Evolutionary conservation across 305 asterid genomes (phyloP).

Genomic region (Solanum hybrid): DNA sequence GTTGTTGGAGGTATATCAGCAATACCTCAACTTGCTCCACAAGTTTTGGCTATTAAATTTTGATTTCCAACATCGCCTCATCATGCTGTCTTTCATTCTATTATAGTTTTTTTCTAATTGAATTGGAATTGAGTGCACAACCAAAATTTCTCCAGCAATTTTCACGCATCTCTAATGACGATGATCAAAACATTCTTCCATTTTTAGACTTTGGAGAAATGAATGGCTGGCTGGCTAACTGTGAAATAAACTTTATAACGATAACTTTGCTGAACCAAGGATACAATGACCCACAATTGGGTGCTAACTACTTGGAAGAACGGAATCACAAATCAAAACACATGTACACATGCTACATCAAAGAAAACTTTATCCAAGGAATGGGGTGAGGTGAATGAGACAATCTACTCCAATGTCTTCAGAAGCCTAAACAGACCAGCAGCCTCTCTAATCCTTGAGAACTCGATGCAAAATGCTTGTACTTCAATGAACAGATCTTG

Average conservation of each 20-base stretch:
- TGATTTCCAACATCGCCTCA: not conserved
- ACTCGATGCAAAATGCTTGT: constrained; percentile 96
- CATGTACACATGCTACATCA: constrained; percentile 5
- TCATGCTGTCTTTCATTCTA: not conserved
- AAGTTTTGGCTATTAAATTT: not conserved
- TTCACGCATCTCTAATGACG: not conserved
- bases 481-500: constrained; percentile 90
- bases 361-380: not conserved
- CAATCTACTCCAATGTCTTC: constrained; percentile 55
- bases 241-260: not conserved
- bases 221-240: not conserved
- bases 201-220: not conserved
- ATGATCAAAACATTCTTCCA: not conserved
- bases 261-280: not conserved
- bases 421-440: constrained; percentile 86
- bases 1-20: not conserved
- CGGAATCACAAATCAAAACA: not conserved
- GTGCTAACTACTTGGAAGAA: not conserved
- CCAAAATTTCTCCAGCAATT: not conserved
- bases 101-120: not conserved
- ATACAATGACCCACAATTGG: constrained; percentile 1
- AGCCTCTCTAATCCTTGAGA: constrained; percentile 92
- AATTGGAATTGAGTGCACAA: not conserved
- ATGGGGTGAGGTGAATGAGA: not conserved
- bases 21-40: not conserved